phyloP scores from a whole-genome alignment of 768 basidiomycete species.

The Vararia minispora region DNA sequence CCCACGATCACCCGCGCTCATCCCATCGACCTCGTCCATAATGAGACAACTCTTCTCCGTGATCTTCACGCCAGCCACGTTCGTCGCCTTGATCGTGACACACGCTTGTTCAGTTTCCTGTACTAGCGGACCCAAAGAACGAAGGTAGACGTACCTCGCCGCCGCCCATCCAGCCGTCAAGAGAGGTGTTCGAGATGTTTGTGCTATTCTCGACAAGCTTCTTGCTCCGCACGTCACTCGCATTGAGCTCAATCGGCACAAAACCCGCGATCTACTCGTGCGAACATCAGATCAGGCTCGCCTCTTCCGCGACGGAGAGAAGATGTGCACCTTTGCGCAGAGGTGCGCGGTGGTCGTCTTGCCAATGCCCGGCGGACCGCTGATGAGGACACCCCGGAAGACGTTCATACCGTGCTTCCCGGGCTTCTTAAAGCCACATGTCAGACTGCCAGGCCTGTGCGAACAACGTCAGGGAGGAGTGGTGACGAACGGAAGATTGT shows the following conservation, averaged over 20 bases:
- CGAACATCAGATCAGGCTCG: no score
- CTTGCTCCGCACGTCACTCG: slow-evolving; percentile 92
- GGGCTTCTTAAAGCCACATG: slow-evolving; percentile 82
- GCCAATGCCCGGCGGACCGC: slow-evolving; percentile 93
- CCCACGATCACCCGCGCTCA: slow-evolving; percentile 96
- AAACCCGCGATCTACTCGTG: no score
- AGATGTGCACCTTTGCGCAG: slow-evolving; percentile 79
- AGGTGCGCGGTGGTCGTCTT: slow-evolving; percentile 96
- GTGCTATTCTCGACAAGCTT: slow-evolving; percentile 91
- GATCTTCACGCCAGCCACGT: slow-evolving; percentile 60
- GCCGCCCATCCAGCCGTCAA: slow-evolving; percentile 78
- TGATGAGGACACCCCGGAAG: slow-evolving; percentile 80
- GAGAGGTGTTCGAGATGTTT: slow-evolving; percentile 79
- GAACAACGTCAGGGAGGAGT: neutral
- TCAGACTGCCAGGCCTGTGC: slow-evolving; percentile 61
- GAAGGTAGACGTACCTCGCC: slow-evolving; percentile 27
- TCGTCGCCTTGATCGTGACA: slow-evolving; percentile 34
- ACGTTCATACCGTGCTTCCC: slow-evolving; percentile 84
- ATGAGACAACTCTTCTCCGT: slow-evolving; percentile 81
- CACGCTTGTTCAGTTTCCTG: neutral
- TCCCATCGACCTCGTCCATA: slow-evolving; percentile 99
- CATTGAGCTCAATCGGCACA: slow-evolving; percentile 91
- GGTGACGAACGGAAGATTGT: neutral
- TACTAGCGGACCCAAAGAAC: neutral
- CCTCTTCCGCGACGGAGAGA: no score